A percentile compares a stretch with the other conserved stretches of the same genome.
Evolutionary conservation across 371 early-diverging fungal genomes (phyloP).

Genomic region (Rozella allomycis): DNA sequence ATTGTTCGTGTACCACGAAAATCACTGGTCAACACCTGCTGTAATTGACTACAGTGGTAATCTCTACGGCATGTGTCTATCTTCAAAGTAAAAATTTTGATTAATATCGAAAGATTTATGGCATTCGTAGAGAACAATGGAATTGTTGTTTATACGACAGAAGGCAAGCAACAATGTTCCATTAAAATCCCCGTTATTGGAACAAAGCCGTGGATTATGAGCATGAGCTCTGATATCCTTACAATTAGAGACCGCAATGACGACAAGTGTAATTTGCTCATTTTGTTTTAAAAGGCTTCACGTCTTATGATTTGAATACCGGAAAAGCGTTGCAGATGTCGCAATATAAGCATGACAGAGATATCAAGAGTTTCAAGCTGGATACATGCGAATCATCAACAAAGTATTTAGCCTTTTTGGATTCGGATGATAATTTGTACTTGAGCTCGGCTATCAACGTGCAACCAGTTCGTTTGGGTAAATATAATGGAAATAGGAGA

Average conservation of each 20-base stretch:
- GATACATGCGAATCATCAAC: constrained; percentile 12
- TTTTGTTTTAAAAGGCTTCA: constrained; percentile 9
- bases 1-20: constrained; percentile 21
- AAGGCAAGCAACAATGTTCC: constrained; percentile 16
- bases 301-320: constrained; percentile 15
- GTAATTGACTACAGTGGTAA: too few species aligned
- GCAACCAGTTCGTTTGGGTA: too few species aligned
- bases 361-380: constrained; percentile 14
- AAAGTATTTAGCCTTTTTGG: too few species aligned
- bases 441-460: too few species aligned
- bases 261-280: constrained; percentile 15
- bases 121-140: constrained; percentile 21
- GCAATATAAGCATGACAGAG: constrained; percentile 13
- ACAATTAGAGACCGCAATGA: constrained; percentile 19
- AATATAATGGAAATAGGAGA: too few species aligned
- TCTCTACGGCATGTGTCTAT: too few species aligned
- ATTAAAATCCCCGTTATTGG: too few species aligned
- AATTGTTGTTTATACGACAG: constrained; percentile 23
- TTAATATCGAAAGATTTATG: constrained; percentile 19
- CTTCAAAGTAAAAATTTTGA: too few species aligned
- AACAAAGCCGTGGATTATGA: too few species aligned
- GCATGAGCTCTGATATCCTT: constrained; percentile 15
- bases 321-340: constrained; percentile 14
- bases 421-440: too few species aligned
- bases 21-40: constrained; percentile 26